phyloP scores from a whole-genome alignment of 305 asterid species.

The Euphrasia arctica region DNA sequence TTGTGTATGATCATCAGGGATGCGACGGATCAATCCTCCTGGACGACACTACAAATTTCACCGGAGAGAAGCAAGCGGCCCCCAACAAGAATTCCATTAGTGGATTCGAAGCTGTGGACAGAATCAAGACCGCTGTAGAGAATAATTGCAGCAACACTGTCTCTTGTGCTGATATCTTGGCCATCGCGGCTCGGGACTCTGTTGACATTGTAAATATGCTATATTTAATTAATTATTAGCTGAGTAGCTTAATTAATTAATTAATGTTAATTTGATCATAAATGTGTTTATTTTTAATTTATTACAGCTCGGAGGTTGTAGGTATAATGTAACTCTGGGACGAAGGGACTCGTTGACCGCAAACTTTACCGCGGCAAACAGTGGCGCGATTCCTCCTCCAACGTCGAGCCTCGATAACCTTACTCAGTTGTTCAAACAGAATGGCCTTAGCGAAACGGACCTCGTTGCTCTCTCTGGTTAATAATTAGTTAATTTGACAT shows the following conservation, averaged over 20 bases:
- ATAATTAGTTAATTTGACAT: no score
- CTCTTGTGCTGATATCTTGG: constrained; percentile 74
- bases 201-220: constrained; percentile 44
- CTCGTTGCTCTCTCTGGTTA: constrained; percentile 53
- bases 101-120: constrained; percentile 70
- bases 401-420: constrained; percentile 64
- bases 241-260: no score
- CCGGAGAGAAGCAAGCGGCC: constrained; percentile 37
- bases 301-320: constrained; percentile 69
- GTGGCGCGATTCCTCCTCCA: constrained; percentile 62
- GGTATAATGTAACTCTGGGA: constrained; percentile 72
- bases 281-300: not conserved
- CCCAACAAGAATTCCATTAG: constrained; percentile 64
- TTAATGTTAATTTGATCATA: no score
- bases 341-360: constrained; percentile 78
- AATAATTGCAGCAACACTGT: constrained; percentile 56
- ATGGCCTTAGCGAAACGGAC: constrained; percentile 74
- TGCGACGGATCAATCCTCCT: constrained; percentile 82
- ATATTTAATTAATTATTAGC: no score
- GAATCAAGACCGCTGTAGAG: constrained; percentile 64
- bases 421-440: constrained; percentile 45
- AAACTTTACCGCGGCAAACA: constrained; percentile 71
- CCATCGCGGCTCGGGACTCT: constrained; percentile 70
- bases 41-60: constrained; percentile 59
- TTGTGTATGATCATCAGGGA: constrained; percentile 38